These are phyloP conservation scores for Catharanthus roseus DNA, from an alignment of 257 asterid genomes.

Conservation along the genomic window DNA sequence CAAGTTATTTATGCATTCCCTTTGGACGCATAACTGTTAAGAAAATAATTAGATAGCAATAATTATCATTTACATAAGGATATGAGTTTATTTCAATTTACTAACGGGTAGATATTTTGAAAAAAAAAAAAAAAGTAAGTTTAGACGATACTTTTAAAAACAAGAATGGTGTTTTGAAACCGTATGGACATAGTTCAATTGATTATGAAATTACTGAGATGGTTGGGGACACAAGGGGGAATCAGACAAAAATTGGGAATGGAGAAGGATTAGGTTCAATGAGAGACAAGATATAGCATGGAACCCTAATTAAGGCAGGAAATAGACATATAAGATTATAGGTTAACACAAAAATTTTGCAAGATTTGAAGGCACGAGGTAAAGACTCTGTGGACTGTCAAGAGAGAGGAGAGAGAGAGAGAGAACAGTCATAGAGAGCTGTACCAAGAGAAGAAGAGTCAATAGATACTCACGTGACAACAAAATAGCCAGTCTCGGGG, in stretches of 20 bases:
- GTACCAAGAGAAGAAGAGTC: slow-evolving; percentile 18
- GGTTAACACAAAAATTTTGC: slow-evolving; percentile 21
- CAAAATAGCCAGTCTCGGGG: slow-evolving; percentile 38
- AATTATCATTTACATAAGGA: no score
- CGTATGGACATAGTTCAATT: no score
- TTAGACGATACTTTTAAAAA: no score
- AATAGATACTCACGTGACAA: slow-evolving; percentile 59
- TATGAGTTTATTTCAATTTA: no score
- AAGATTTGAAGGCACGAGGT: slow-evolving; percentile 63
- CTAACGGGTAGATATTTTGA: no score
- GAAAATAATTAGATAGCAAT: no score
- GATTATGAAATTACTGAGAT: neutral
- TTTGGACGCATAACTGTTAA: no score
- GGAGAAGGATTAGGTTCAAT: slow-evolving; percentile 16
- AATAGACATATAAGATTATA: slow-evolving; percentile 29
- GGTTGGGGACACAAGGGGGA: neutral
- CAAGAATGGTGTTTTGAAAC: no score
- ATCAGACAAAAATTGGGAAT: slow-evolving; percentile 17
- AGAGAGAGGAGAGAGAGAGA: no score
- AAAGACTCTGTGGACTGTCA: no score
- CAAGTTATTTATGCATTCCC: no score
- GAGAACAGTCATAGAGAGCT: slow-evolving; percentile 23
- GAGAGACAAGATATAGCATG: slow-evolving; percentile 23
- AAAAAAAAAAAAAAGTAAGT: no score
- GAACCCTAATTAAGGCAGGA: slow-evolving; percentile 9